Evolutionary conservation across 495 filamentous ascomycete species (phyloP).

Genomic region (Podospora conica): DNA sequence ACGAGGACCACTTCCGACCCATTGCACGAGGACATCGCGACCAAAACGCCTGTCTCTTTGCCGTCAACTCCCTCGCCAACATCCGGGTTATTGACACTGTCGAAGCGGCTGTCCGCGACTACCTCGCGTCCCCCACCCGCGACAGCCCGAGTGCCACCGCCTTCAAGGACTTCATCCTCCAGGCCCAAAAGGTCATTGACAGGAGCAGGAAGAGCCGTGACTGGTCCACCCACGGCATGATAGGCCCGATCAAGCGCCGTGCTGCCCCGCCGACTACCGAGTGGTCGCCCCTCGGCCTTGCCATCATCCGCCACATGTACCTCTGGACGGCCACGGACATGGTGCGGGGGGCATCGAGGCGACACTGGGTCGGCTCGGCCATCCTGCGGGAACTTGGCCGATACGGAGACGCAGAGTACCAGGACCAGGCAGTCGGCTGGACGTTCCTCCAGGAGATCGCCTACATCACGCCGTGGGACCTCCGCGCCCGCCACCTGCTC

Average conservation of each 20-base stretch:
- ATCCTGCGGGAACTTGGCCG: slow-evolving; percentile 66
- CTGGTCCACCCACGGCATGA: slow-evolving; percentile 52
- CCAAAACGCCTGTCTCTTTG: slow-evolving; percentile 34
- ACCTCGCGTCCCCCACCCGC: slow-evolving; percentile 15
- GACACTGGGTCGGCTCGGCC: slow-evolving; percentile 58
- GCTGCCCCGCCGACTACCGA: slow-evolving; percentile 14
- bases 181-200: slow-evolving; percentile 59
- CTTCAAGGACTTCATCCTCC: slow-evolving; percentile 50
- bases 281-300: slow-evolving; percentile 45
- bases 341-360: slow-evolving; percentile 39
- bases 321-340: slow-evolving; percentile 55
- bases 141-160: background rate
- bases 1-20: slow-evolving; percentile 46
- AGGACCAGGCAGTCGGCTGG: slow-evolving; percentile 53
- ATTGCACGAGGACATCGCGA: slow-evolving; percentile 27
- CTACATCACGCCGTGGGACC: slow-evolving; percentile 74
- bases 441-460: slow-evolving; percentile 84
- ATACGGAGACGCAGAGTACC: slow-evolving; percentile 53
- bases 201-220: slow-evolving; percentile 57
- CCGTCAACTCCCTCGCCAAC: slow-evolving; percentile 29
- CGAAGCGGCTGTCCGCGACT: slow-evolving; percentile 30
- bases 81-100: slow-evolving; percentile 22
- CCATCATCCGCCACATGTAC: slow-evolving; percentile 65
- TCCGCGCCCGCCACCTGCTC: slow-evolving; percentile 55
- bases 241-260: slow-evolving; percentile 36